phyloP scores from a whole-genome alignment of 1,139 yeast species.

The Hansenula anomala region DNA sequence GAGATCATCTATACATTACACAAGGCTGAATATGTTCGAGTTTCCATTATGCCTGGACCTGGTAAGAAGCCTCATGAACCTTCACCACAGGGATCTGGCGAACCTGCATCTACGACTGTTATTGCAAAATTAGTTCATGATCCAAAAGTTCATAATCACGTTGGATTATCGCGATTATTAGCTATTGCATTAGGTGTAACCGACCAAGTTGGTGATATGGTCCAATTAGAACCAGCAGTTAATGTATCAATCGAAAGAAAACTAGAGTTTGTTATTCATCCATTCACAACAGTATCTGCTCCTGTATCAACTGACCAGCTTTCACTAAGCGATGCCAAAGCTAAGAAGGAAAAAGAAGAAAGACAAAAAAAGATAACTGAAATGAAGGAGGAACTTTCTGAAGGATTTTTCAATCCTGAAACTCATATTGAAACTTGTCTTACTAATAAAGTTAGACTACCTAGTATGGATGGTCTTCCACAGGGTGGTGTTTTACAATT shows the following conservation, averaged over 20 bases:
- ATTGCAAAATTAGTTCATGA: conserved; percentile 49
- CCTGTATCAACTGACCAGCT: conserved; percentile 15
- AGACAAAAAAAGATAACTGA: conserved; percentile 19
- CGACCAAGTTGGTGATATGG: conserved; percentile 46
- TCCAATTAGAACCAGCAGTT: conserved; percentile 48
- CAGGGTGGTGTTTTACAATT: conserved; percentile 60
- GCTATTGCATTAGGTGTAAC: conserved; percentile 53
- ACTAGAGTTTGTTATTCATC: conserved; percentile 47
- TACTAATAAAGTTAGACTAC: conserved; percentile 46
- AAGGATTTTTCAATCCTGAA: conserved; percentile 11
- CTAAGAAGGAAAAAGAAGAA: conserved; percentile 17
- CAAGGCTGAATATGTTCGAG: conserved; percentile 46
- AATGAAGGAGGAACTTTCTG: conserved; percentile 22
- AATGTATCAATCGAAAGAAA: conserved; percentile 30
- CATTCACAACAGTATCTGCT: conserved; percentile 43
- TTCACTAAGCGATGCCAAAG: conserved; percentile 14
- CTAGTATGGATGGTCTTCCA: conserved; percentile 46
- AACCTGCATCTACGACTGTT: conserved; percentile 26
- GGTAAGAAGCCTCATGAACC: conserved; percentile 21
- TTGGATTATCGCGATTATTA: conserved; percentile 52
- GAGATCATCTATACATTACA: conserved; percentile 30
- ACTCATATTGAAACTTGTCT: conserved; percentile 31
- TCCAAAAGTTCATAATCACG: conserved; percentile 28
- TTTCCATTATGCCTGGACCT: conserved; percentile 57
- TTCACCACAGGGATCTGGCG: neutral